A percentile compares a stretch with the other conserved stretches of the same genome.
Evolutionary conservation across 1,284 basidiomycete species (phyloP).

Genomic region (Stygiomarasmius scandens): DNA sequence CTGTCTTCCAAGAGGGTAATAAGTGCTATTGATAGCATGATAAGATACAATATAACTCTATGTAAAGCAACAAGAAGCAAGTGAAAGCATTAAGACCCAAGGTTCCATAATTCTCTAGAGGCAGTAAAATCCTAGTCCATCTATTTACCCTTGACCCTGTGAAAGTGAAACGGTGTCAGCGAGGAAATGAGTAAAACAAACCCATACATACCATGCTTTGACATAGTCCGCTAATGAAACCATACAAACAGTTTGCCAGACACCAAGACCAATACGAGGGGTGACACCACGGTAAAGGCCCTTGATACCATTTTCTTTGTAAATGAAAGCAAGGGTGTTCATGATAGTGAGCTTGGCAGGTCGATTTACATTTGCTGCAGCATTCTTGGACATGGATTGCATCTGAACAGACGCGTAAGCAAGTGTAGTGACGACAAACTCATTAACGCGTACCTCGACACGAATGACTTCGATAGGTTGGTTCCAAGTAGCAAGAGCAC

Average conservation of each 20-base stretch:
- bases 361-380: slow-evolving; percentile 71
- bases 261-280: slow-evolving; percentile 93
- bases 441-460: slow-evolving; percentile 71
- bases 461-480: slow-evolving; percentile 98
- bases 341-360: slow-evolving; percentile 90
- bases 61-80: background rate
- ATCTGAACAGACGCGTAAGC: slow-evolving; percentile 57
- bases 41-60: slow-evolving; percentile 15
- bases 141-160: slow-evolving; percentile 51
- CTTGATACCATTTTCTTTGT: slow-evolving; percentile 95
- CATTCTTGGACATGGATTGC: slow-evolving; percentile 96
- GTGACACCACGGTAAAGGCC: slow-evolving; percentile 98
- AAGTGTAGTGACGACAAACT: too few relatives aligned
- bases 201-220: slow-evolving; percentile 63
- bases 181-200: background rate
- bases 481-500: slow-evolving; percentile 98
- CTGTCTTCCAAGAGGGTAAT: too few relatives aligned
- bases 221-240: slow-evolving; percentile 97
- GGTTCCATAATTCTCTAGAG: background rate
- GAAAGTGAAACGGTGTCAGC: slow-evolving; percentile 9
- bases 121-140: slow-evolving; percentile 15
- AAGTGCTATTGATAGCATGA: slow-evolving; percentile 11
- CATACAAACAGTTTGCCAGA: slow-evolving; percentile 99
- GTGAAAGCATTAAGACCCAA: background rate
- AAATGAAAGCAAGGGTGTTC: slow-evolving; percentile 91